Evolutionary conservation across 2,329 filamentous ascomycete species (phyloP).

Genomic region (Diaporthe ilicicola): DNA sequence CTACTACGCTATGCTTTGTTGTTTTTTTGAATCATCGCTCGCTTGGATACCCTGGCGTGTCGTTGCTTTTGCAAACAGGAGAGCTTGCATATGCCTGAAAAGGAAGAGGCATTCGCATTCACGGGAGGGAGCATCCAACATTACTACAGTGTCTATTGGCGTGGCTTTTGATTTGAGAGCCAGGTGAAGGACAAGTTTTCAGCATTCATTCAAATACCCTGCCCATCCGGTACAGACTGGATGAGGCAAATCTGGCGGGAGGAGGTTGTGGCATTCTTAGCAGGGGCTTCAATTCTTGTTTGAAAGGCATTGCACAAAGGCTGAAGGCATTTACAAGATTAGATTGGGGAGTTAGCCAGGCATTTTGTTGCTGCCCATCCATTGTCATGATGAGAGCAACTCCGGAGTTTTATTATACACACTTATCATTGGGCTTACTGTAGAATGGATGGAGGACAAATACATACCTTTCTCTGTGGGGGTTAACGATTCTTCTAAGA

Average conservation of each 20-base stretch:
- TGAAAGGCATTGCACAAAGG: conserved; percentile 15
- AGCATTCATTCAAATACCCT: conserved; percentile 20
- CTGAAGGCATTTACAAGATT: conserved; percentile 10
- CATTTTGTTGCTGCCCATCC: conserved; percentile 20
- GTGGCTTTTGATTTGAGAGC: neutral
- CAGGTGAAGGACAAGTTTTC: neutral
- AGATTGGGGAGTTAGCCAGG: conserved; percentile 1
- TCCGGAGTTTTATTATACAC: conserved; percentile 20
- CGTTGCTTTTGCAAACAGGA: conserved; percentile 12
- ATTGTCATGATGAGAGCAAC: conserved; percentile 1
- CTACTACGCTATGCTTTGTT: neutral
- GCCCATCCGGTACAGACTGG: conserved; percentile 7
- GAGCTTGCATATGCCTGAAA: conserved; percentile 20
- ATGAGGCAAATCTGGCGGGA: conserved; percentile 4
- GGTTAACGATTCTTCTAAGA: no score
- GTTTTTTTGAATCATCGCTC: conserved; percentile 28
- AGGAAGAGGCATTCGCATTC: neutral
- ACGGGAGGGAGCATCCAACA: neutral
- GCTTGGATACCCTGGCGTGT: conserved; percentile 32
- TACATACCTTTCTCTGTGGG: neutral
- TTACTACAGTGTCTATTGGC: neutral
- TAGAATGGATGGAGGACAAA: conserved; percentile 10
- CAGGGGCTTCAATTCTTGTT: conserved; percentile 22
- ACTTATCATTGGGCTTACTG: conserved; percentile 16
- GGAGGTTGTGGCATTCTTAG: neutral